Percentiles rank a stretch among this genome's conserved stretches.
Evolutionary conservation across 768 basidiomycete genomes (phyloP).

Genomic region (Paxillus involutus): DNA sequence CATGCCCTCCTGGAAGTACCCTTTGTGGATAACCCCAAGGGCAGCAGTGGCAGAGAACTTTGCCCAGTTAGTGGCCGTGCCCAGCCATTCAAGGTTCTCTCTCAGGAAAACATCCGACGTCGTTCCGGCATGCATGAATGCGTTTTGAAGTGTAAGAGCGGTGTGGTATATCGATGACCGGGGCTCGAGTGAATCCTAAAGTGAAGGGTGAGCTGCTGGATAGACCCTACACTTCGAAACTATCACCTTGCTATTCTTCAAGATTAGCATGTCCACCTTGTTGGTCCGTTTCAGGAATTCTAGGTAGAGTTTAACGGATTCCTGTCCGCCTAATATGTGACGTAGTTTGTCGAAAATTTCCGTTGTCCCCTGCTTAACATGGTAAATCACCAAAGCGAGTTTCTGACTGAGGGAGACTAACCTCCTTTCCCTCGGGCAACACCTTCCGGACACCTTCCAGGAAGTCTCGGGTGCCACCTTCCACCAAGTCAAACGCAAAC

Average conservation of each 20-base stretch:
- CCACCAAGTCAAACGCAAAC: conserved; percentile 92
- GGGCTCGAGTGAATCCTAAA: conserved; percentile 84
- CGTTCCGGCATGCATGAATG: conserved; percentile 98
- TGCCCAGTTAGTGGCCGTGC: conserved; percentile 94
- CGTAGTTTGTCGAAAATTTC: conserved; percentile 72
- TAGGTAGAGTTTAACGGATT: conserved; percentile 89
- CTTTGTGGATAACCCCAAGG: conserved; percentile 96
- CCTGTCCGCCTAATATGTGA: conserved; percentile 85
- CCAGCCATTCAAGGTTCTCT: conserved; percentile 97
- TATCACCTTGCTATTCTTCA: conserved; percentile 87
- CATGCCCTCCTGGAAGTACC: conserved; percentile 92
- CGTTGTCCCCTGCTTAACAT: conserved; percentile 49
- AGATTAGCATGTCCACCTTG: conserved; percentile 85
- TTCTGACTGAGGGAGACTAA: conserved; percentile 30
- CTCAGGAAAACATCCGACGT: conserved; percentile 92
- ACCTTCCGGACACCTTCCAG: conserved; percentile 71
- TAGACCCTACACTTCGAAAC: background rate
- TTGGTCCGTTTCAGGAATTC: conserved; percentile 96
- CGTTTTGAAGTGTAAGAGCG: conserved; percentile 93
- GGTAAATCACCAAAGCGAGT: conserved; percentile 7
- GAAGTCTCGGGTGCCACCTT: conserved; percentile 93
- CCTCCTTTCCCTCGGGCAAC: conserved; percentile 67
- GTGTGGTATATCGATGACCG: conserved; percentile 98
- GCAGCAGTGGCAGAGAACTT: conserved; percentile 98
- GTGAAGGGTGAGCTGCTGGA: conserved; percentile 4